Evolutionary conservation across 192 early-diverging fungal species (phyloP), one percentile per base, ranked within the genome.

Genomic region (Haplosporangium gracile): DNA sequence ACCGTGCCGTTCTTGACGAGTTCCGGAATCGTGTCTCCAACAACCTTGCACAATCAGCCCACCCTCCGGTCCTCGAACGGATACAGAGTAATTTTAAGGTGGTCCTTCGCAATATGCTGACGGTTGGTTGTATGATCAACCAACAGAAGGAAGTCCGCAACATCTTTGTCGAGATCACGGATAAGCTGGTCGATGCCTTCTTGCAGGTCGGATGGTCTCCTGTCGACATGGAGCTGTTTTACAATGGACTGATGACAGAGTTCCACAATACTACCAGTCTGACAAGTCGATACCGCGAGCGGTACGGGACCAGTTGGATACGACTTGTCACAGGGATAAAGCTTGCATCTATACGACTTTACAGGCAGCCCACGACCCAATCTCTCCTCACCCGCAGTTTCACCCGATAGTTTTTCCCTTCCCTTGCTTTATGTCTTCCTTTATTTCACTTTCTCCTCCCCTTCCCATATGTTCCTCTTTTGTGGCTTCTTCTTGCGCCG

Each of bases 41-140:
- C 69, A 80, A 76, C 78, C 75, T 80, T 3, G 45, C 72, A 18
- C 76, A 81, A 70, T 80, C 79, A 4, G 74, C 76, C 6, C 79
- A 80, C 45, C 75, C 78, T n/a, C 84, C 84, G 1, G 80, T 80
- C 7, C 32, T 87, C 40, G 80, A 87, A 40, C 84, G 84, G 80
- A 87, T 87, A 78, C 87, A 88, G 74, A 78, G 74, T 26, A 82
- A 88, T 70, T 88, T 88, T 69, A 88, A 88, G 72, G 75, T 83
- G 26, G 71, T 88, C 34, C 74, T 88, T 29, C 57, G 81, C 5
- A 88, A 82, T 63, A 83, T 88, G 81, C 53, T 88, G 9, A 80
- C 81, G 45, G 72, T 88, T 9, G 87, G 87, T 6, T 70, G 81
- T 43, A 80, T 82, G 77, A 80, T 88, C 34, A 83, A 82, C 24